Conservation (phyloP, 257 asterid genomes). For the Petunia axillaris region DNA sequence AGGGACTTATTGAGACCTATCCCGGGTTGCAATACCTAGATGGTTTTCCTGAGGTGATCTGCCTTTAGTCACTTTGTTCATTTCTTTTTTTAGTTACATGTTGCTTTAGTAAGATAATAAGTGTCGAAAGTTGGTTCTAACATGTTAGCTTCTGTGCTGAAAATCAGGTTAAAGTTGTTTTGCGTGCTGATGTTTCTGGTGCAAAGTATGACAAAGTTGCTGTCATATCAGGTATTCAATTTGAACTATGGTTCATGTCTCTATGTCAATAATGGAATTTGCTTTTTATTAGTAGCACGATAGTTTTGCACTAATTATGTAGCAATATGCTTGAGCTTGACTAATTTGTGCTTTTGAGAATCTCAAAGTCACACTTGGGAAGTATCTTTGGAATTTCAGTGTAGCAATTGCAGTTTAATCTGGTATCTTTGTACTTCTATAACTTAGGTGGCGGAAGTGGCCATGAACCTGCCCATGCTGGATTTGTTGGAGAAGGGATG, state of each 20-base stretch:
- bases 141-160: constrained; percentile 19
- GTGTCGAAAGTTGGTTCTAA: constrained; percentile 5
- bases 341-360: background rate
- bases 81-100: constrained; percentile 3
- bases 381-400: background rate
- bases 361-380: constrained; percentile 1
- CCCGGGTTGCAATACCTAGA: constrained; percentile 96
- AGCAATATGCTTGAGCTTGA: background rate
- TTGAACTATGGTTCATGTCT: constrained; percentile 16
- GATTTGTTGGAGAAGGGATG: constrained; percentile 99
- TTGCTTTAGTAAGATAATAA: constrained; percentile 9
- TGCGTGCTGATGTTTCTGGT: constrained; percentile 87
- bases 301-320: background rate
- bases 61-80: constrained; percentile 17
- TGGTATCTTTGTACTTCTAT: constrained; percentile 29
- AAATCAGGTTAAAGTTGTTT: constrained; percentile 84
- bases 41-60: constrained; percentile 85
- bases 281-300: background rate
- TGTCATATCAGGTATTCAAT: constrained; percentile 74
- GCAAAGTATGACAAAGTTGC: constrained; percentile 86
- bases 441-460: constrained; percentile 98
- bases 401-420: constrained; percentile 12
- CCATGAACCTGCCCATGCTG: constrained; percentile 99
- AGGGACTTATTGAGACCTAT: constrained; percentile 91
- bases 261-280: constrained; percentile 8